Evolutionary conservation across 2,329 filamentous ascomycete species (phyloP).

Genomic region (Plectosphaerella cucumerina): DNA sequence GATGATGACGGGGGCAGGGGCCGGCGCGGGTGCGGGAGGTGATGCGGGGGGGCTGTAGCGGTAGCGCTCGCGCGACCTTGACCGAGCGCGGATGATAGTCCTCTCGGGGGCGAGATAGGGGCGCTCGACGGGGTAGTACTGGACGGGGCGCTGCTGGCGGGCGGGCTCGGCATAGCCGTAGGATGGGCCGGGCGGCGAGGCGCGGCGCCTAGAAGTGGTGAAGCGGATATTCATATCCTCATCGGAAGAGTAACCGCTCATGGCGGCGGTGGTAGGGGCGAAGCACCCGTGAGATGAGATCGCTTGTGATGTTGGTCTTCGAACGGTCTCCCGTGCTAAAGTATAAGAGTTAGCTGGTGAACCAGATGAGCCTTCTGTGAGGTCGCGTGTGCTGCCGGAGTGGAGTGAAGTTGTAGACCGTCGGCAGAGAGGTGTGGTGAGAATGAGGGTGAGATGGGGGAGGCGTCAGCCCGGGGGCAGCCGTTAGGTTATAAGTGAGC

Average conservation of each 20-base stretch:
- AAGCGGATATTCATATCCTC: slow-evolving; percentile 52
- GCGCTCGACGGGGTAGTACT: slow-evolving; percentile 35
- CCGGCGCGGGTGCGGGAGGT: slow-evolving; percentile 21
- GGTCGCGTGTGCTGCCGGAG: no score
- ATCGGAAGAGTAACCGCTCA: slow-evolving; percentile 41
- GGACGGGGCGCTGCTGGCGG: slow-evolving; percentile 28
- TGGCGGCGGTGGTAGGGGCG: slow-evolving; percentile 6
- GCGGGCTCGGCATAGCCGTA: slow-evolving; percentile 38
- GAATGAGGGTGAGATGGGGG: no score
- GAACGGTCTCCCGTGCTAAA: no score
- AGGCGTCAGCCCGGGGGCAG: no score
- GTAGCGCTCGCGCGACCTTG: slow-evolving; percentile 34
- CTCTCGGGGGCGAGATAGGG: slow-evolving; percentile 42
- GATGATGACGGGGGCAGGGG: slow-evolving; percentile 47
- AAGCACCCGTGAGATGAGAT: no score
- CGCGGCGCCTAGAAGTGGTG: slow-evolving; percentile 28
- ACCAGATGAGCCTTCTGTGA: no score
- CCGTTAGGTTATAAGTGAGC: no score
- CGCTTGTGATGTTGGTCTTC: no score
- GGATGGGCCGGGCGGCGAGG: slow-evolving; percentile 33
- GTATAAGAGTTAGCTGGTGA: no score
- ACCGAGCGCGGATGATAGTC: slow-evolving; percentile 38
- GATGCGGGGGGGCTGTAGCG: slow-evolving; percentile 27
- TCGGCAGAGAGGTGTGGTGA: no score
- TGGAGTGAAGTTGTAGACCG: no score